Evolutionary conservation across 495 filamentous ascomycete species (phyloP), one percentile per base, ranked within the genome.

Genomic region (Penicillium robsamsonii): DNA sequence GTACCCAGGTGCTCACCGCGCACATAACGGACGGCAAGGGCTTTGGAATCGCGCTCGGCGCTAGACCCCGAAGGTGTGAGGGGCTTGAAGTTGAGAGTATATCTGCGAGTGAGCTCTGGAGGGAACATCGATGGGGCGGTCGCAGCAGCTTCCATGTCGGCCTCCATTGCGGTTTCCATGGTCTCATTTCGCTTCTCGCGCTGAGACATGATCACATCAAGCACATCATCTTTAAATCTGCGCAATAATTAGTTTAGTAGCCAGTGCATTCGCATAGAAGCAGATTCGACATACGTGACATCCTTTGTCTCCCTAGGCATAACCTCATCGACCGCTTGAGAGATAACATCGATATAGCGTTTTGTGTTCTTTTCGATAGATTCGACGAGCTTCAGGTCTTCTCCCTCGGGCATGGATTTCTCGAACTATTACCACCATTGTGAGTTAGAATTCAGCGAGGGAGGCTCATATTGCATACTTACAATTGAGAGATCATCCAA

Each of bases 11-110:
- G 91, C 55, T 96, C 92, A 38, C 91, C 92, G 38, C 88, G 83
- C 18, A 98, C 90, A 71, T 96, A 86, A 58, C 94, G 88, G 11
- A 98, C 93, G 5, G 94, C 93, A 47, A 97, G 78, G 4, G 94
- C 90, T 73, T 98, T 98, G 9, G 71, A 67, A 33, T 68, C 79
- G 6, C 75, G 79, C 15, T 86, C 77, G 53, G 79, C 85, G 58
- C 85, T 84, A 7, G 88, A 85, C 7, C 76, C 82, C 10, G 85
- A 86, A 22, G 85, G 82, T 25, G 87, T 89, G 46, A 88, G 79
- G 4, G 95, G 92, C 78, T 94, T 97, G 79, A 98, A 96, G 71
- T 91, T 91, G 50, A 98, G 82, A 5, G 90, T 92, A 74, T 97
- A 98, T 65, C 94, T 86, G 30, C 94, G 86, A 18, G 94, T 97